phyloP scores from a whole-genome alignment of 2,329 filamentous ascomycete species.

The Nemania bipapillata region DNA sequence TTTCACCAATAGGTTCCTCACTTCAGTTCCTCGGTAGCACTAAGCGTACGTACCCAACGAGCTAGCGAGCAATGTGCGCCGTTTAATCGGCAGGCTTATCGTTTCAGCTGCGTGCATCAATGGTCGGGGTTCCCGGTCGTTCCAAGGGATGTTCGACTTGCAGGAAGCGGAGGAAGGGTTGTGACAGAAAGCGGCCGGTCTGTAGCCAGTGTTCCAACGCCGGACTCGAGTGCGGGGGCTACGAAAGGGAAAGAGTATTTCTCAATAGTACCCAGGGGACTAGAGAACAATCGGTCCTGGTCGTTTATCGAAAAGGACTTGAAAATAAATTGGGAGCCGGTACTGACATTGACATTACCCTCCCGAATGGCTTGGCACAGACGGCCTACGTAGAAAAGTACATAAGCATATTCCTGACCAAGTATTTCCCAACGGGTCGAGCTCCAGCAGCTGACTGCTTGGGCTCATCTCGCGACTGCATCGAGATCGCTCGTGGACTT shows the following conservation, averaged over 20 bases:
- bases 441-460: not conserved
- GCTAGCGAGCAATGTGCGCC: not conserved
- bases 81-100: not conserved
- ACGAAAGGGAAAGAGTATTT: conserved; percentile 36
- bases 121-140: conserved; percentile 40
- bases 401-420: conserved; percentile 34
- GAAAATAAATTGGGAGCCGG: not conserved
- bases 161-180: conserved; percentile 38
- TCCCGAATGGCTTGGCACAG: conserved; percentile 25
- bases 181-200: conserved; percentile 30
- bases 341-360: conserved; percentile 25
- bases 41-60: too few species aligned
- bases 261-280: conserved; percentile 35
- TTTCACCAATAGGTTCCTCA: too few species aligned
- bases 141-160: conserved; percentile 40
- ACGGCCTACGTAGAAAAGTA: conserved; percentile 38
- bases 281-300: conserved; percentile 13
- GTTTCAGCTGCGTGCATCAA: not conserved
- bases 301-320: conserved; percentile 31
- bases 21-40: too few species aligned
- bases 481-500: conserved; percentile 35
- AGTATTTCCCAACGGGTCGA: conserved; percentile 32
- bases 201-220: conserved; percentile 35
- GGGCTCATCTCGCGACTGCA: conserved; percentile 24
- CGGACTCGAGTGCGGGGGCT: conserved; percentile 38